These are phyloP conservation scores for Arachis monticola DNA, from an alignment of 331 rosid species.

Conservation along the genomic window DNA sequence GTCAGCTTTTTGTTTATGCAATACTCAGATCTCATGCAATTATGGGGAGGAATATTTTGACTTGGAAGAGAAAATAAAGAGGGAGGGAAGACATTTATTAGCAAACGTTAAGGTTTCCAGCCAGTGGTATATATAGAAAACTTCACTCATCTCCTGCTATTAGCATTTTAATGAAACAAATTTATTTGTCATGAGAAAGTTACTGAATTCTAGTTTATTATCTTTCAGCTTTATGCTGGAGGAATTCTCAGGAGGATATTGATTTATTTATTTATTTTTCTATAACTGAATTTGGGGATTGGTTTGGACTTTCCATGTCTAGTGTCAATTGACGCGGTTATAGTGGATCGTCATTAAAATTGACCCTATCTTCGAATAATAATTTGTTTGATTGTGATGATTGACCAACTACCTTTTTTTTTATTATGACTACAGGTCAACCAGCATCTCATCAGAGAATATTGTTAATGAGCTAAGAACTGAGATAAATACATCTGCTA, in stretches of 20 bases:
- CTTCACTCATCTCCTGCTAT: constrained; percentile 25
- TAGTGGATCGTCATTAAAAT: constrained; percentile 9
- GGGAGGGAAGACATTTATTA: constrained; percentile 25
- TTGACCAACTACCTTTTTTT: constrained; percentile 20
- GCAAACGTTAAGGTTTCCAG: constrained; percentile 22
- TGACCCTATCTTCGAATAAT: neutral
- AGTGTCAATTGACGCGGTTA: constrained; percentile 7
- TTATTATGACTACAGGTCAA: constrained; percentile 64
- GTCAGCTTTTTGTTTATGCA: constrained; percentile 29
- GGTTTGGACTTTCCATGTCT: constrained; percentile 15
- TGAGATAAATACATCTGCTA: constrained; percentile 58
- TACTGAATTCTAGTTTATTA: neutral
- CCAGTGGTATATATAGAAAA: constrained; percentile 19
- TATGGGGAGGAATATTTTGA: constrained; percentile 27
- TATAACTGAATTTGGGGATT: constrained; percentile 5
- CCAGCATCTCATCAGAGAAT: constrained; percentile 68
- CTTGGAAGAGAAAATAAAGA: constrained; percentile 16
- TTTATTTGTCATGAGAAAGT: neutral
- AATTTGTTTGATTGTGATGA: constrained; percentile 5
- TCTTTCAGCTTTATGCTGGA: constrained; percentile 18
- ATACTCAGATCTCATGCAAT: constrained; percentile 17
- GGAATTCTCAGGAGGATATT: constrained; percentile 4
- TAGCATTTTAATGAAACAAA: constrained; percentile 17
- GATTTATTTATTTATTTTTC: neutral
- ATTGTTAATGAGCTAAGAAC: constrained; percentile 56